Evolutionary conservation across 1,139 yeast genomes (phyloP), one percentile per base, ranked within the genome.

Genomic region (Petasospora fabianii): DNA sequence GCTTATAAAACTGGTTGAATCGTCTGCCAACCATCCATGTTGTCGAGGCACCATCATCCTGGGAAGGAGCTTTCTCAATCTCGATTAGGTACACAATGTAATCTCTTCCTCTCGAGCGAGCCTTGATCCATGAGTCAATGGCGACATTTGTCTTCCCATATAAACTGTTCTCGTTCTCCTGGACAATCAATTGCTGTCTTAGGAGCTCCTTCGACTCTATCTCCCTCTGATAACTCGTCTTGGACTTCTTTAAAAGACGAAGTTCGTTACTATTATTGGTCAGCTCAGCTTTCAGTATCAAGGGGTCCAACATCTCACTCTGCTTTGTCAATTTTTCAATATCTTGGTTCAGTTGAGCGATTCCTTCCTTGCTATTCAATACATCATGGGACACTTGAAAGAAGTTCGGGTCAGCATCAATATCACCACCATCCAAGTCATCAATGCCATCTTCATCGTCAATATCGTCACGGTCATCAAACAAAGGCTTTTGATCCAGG

Each of bases 11-110:
- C 54, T 90, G 97, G 52, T 86, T 84, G 55, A 80, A 90, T 41
- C 97, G 66, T 50, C 97, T 66, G 0, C 96, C 94, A 24, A 88
- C 86, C 36, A 86, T 79, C 97, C 97, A 90, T 0, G 90, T 87
- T 0, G 92, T 87, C 8, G 76, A 68, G 7, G 65, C 65, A 14
- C 69, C 68, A 3, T 50, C 51, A 12, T 43, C 50, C 7, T 27
- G 20, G 5, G 29, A 30, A 20, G 58, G 60, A 28, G 69, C 59
- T 46, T 80, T 80, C 43, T 80, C 81, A 5, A 88, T 87, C 54
- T 83, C 90, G 30, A 90, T 81, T 30, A 87, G 73, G 59, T 88
- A 90, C 39, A 84, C 65, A 4, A 79, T 75, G 46, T 75, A 83
- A 35, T 77, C 84, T 39, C 70, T 72, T 0, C 84, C 82, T 30